Base-by-base conservation (phyloP, 805 yeast species). In the Cyberlindnera misumaiensis region DNA sequence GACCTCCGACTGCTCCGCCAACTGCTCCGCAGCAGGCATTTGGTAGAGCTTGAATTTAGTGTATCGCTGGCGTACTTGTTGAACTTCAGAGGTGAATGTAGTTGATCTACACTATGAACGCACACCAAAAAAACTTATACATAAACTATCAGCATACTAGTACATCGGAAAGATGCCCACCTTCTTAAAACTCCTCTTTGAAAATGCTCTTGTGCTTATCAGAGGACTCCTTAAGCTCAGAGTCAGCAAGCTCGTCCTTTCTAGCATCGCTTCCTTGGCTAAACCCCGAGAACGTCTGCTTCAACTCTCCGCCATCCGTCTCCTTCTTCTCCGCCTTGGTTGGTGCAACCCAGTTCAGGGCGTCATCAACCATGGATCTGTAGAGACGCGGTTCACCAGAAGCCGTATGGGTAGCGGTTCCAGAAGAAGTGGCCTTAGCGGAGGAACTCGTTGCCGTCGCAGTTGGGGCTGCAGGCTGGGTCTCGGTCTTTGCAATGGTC, bases 181-280 rank as follows among this genome's bases (percentile, higher is more conserved):
- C 4, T 13, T 5, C 4, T 28, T 30, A 49, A 38, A 51, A 49
- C 45, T 49, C 51, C 33, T 55, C 59, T 39, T 55, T 55, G 42
- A 55, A 55, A 30, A 49, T 48, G 34, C 59, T 48, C 41, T 47
- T 52, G 35, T 47, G 47, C 39, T 51, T 46, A 6, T 20, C 24
- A 20, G 24, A 20, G 24, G 24, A 5, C 24, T 20, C 24, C 24
- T 20, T 20, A 20, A 20, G 5, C 24, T 20, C 24, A 20, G 24
- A 20, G 18, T 42, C 49, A 15, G 45, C 41, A 16, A 32, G 40
- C 35, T 38, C 28, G 20, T 48, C 54, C 33, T 46, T 52, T 31
- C 47, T 54, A 27, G 50, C 58, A 14, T 45, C 59, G 5, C 72
- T 68, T 20, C 72, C 73, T 50, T 68, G 73, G n/a, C 68, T 63